Base-by-base conservation (phyloP, 345 rosid genomes). In the Capsella bursapastoris region DNA sequence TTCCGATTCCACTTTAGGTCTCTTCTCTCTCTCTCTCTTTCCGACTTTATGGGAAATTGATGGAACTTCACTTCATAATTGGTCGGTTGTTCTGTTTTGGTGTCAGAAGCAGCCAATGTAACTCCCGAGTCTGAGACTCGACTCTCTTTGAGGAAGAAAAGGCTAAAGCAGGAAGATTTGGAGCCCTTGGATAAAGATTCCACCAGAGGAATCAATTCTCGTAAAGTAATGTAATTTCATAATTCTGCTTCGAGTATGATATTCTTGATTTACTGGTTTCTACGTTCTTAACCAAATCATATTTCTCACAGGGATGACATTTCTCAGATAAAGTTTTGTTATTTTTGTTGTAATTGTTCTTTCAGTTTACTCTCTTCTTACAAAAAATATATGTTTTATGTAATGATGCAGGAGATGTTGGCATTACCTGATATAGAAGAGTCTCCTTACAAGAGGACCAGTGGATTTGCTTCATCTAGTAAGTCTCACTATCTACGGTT, bases 351-450 rank as follows among this genome's bases (percentile, higher is more conserved):
- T 22, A 22, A 40, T 61, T 37, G 16, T 35, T 38, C 29, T 60
- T 25, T 38, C 41, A 38, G 11, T 40, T 40, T 40, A 40, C 43
- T 10, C 11, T 40, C 10, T 12, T 40, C n/a, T 41, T 12, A 12
- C 4, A 12, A 5, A 12, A 12, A 2, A 22, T 18, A 13, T 47
- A 43, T 76, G 53, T 48, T 35, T 34, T 48, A 34, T 56, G 64
- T 61, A 55, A 76, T 60, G 68, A 13, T 70, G 78, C 83, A 86
- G 96, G 64, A 82, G 85, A 28, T 29, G 27, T 52, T 75, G 61
- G 77, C 70, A 29, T 72, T 82, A 35, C 90, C 88, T 18, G 96
- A 86, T 68, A 90, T 92, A n/a, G 98, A 92, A 85, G 94, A 88
- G 28, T 84, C 84, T 78, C 84, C 89, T 4, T 85, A 57, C 79